These are phyloP conservation scores for Xylaria arbuscula DNA, from an alignment of 2,329 filamentous ascomycete genomes.

Conservation along the genomic window DNA sequence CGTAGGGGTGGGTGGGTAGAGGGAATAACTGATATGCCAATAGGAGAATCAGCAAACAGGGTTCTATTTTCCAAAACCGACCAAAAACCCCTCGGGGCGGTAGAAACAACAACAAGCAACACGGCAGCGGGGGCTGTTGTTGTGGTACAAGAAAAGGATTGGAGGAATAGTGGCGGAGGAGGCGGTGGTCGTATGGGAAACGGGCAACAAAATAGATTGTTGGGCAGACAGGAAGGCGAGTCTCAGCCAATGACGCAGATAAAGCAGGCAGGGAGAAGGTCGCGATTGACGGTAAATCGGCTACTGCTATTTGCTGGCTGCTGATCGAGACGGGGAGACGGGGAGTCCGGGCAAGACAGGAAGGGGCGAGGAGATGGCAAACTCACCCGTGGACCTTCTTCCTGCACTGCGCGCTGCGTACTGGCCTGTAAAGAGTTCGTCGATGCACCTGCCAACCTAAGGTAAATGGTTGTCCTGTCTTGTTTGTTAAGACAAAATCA, in stretches of 20 bases:
- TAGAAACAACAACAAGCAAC: slow-evolving; percentile 20
- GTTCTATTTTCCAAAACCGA: slow-evolving; percentile 34
- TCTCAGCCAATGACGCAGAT: slow-evolving; percentile 3
- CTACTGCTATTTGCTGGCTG: slow-evolving; percentile 18
- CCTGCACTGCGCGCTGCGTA: not conserved
- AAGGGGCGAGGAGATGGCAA: slow-evolving; percentile 1
- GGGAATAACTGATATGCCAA: slow-evolving; percentile 40
- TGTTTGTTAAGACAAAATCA: not conserved
- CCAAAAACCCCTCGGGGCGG: slow-evolving; percentile 36
- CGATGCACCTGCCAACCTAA: not conserved
- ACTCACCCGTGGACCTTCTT: slow-evolving; percentile 10
- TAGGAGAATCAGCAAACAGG: slow-evolving; percentile 45
- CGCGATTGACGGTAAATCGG: slow-evolving; percentile 15
- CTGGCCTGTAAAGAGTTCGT: not conserved
- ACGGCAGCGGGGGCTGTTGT: slow-evolving; percentile 16
- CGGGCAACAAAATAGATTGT: slow-evolving; percentile 13
- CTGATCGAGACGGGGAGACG: not conserved
- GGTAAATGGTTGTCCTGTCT: not conserved
- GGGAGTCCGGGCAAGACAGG: not conserved
- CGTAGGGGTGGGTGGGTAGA: slow-evolving; percentile 36
- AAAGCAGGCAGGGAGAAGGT: slow-evolving; percentile 11
- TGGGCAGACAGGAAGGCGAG: slow-evolving; percentile 15
- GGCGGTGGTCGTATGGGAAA: slow-evolving; percentile 1
- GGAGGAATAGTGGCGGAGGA: not conserved
- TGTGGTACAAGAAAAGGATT: slow-evolving; percentile 14